Percentiles rank a stretch among this genome's conserved stretches.
phyloP scores from a whole-genome alignment of 805 yeast species.

The Cyberlindnera misumaiensis region DNA sequence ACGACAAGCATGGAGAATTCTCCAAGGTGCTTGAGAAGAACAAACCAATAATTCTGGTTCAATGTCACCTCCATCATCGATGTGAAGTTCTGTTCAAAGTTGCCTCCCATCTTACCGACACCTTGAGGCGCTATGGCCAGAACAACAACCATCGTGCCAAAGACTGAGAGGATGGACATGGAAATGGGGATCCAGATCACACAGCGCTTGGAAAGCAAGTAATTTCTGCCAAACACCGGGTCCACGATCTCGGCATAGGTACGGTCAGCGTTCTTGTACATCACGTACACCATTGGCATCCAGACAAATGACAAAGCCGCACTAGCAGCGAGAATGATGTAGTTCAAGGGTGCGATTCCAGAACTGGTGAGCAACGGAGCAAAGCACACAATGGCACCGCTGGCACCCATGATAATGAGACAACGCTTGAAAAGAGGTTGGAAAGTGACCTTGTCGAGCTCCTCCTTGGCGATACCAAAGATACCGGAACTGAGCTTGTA shows the following conservation, averaged over 20 bases:
- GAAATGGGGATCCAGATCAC: conserved; percentile 7
- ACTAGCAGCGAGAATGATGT: conserved; percentile 5
- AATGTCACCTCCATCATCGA: conserved; percentile 3
- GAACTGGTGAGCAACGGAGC: conserved; percentile 7
- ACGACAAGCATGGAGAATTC: conserved; percentile 10
- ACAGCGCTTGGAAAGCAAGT: conserved; percentile 3
- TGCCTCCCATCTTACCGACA: not conserved
- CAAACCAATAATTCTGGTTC: conserved; percentile 8
- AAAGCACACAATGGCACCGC: conserved; percentile 1
- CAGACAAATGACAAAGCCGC: conserved; percentile 11
- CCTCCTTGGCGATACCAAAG: conserved; percentile 8
- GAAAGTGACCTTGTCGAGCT: conserved; percentile 1
- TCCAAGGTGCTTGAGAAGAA: conserved; percentile 8
- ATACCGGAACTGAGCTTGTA: conserved; percentile 13
- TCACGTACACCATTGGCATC: conserved; percentile 16
- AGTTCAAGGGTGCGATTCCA: no score
- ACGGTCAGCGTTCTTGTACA: conserved; percentile 12
- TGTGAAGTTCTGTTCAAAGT: not conserved
- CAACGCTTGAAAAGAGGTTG: conserved; percentile 3
- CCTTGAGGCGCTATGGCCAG: not conserved
- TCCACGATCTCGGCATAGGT: conserved; percentile 11
- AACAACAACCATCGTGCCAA: not conserved
- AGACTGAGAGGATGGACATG: not conserved
- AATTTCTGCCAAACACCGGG: conserved; percentile 10
- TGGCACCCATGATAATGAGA: not conserved